These are phyloP conservation scores for Psidium friedrichsthalianum DNA, from an alignment of 345 rosid genomes.

Conservation along the genomic window DNA sequence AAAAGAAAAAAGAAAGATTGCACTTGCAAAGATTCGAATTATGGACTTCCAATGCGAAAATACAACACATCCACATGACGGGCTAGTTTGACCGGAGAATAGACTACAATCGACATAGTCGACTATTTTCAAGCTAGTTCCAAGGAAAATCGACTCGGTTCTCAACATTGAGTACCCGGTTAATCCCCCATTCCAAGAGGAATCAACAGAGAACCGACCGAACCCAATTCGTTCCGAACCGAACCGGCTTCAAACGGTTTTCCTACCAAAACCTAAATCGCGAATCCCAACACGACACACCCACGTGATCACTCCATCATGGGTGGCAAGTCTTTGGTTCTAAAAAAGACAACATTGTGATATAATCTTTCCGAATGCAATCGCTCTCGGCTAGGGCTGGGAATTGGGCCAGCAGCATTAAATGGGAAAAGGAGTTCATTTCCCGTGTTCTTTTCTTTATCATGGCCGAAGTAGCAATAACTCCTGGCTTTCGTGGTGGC, in stretches of 20 bases:
- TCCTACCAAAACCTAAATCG: background rate
- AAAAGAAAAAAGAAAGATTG: fast-evolving
- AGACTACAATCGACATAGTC: background rate
- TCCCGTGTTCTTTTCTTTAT: too few relatives aligned
- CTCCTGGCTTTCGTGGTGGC: background rate
- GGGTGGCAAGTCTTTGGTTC: too few relatives aligned
- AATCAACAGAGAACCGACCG: background rate
- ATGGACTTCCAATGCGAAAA: background rate
- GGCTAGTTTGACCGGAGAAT: background rate
- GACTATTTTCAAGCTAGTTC: fast-evolving
- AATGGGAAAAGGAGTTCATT: background rate
- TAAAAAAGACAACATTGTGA: too few relatives aligned
- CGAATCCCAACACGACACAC: background rate
- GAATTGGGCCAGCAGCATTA: background rate
- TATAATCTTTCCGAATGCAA: too few relatives aligned
- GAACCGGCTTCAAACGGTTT: background rate
- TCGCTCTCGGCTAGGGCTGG: background rate
- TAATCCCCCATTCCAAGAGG: background rate
- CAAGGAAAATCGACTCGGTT: background rate
- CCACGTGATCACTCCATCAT: too few relatives aligned
- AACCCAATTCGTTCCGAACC: background rate
- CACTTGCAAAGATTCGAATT: background rate
- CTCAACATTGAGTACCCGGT: fast-evolving
- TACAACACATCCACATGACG: background rate
- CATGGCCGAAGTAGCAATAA: too few relatives aligned